Evolutionary conservation across 192 early-diverging fungal genomes (phyloP), one percentile per base, ranked within the genome.

Genomic region (Tieghemiomyces parasiticus): DNA sequence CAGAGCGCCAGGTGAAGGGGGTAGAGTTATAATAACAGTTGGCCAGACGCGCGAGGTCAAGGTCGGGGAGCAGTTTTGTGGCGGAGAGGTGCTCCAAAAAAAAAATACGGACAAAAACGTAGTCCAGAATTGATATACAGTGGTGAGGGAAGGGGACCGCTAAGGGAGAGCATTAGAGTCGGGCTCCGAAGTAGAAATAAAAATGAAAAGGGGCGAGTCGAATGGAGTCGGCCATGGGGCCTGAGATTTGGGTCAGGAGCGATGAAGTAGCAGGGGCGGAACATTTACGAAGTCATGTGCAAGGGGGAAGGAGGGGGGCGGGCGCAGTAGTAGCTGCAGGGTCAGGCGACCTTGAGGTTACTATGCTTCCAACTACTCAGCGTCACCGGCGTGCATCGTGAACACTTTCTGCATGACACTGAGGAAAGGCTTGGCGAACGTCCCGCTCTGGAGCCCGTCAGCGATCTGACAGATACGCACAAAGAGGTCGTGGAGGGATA

Each of bases 331-430:
- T 6, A 42, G 8, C 38, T 10, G 16, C 8, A 6, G 38, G 38
- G 16, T 6, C 16, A 42, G 16, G 38, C 38, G 38, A 42, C 8
- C 6, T 42, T 42, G 29, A 64, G 31, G 9, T 2, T 29, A 10
- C n/a, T 30, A 20, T 32, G 42, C 34, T 34, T 25, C 56, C 16
- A 2, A 13, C 13, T 58, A 44, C 19, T 60, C 56, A 30, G 53
- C 64, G n/a, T 60, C 62, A 32, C 46, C 50, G 20, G 63, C 33
- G 61, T 79, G 74, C 73, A 77, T 80, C 56, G 61, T 63, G 56
- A 82, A 79, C 20, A 82, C 81, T 30, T 71, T 66, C 48, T 79
- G 74, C 53, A 82, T 60, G n/a, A 79, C 67, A 19, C 68, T 59
- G 19, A 78, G 62, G 62, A 82, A 79, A 6, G 78, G 76, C 25